Evolutionary conservation across 768 basidiomycete species (phyloP).

Genomic region (Calocybe indica): DNA sequence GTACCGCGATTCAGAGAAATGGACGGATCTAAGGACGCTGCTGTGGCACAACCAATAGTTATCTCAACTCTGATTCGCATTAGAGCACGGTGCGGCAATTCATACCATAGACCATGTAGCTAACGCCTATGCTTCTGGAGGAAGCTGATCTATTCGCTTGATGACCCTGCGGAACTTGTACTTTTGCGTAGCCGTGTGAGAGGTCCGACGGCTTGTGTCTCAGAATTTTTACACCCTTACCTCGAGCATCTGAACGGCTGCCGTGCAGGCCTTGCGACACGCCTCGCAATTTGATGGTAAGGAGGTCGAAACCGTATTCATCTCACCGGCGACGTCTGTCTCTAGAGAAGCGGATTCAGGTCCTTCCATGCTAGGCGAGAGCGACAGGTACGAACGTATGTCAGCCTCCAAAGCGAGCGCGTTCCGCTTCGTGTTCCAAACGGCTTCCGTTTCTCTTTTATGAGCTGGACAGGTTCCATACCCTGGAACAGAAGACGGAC

Average conservation of each 20-base stretch:
- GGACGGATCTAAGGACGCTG: constrained; percentile 77
- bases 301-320: constrained; percentile 45
- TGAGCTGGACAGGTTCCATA: constrained; percentile 61
- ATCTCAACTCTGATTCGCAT: constrained; percentile 4
- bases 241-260: constrained; percentile 65
- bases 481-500: constrained; percentile 19
- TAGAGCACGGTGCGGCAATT: neutral
- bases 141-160: constrained; percentile 44
- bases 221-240: constrained; percentile 30
- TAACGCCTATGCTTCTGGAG: constrained; percentile 15
- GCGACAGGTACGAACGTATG: constrained; percentile 32
- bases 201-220: constrained; percentile 7
- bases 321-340: constrained; percentile 64
- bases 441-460: constrained; percentile 30
- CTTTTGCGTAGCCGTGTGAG: constrained; percentile 23
- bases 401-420: constrained; percentile 42
- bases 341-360: constrained; percentile 25
- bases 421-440: constrained; percentile 49
- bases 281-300: constrained; percentile 38
- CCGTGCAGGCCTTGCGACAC: constrained; percentile 56
- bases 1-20: constrained; percentile 88
- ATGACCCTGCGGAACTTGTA: constrained; percentile 60
- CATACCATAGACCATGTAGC: constrained; percentile 8
- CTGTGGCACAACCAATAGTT: constrained; percentile 85
- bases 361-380: neutral